Conservation (phyloP, 2,329 filamentous ascomycete genomes). For the Colletotrichum musicola region DNA sequence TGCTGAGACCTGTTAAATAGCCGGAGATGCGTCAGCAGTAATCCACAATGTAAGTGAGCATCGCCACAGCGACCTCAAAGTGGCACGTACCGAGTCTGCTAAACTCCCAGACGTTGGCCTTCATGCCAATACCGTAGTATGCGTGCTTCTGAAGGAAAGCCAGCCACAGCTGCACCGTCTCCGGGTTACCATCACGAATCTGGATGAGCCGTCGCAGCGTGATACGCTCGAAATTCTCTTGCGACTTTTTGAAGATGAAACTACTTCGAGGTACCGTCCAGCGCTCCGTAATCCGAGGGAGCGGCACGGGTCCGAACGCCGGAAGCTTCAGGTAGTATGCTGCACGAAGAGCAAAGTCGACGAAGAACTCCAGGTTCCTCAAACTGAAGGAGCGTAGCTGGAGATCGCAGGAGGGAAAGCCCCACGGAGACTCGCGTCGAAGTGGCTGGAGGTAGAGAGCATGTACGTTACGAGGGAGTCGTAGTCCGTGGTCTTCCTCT, state of each 20-base stretch:
- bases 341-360: constrained; percentile 92
- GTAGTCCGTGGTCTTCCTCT: constrained; percentile 47
- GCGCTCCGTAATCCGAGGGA: constrained; percentile 88
- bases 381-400: constrained; percentile 93
- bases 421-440: constrained; percentile 78
- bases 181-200: constrained; percentile 90
- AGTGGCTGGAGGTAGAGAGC: constrained; percentile 89
- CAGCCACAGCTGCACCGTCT: constrained; percentile 91
- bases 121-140: constrained; percentile 98
- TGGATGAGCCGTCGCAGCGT: constrained; percentile 89
- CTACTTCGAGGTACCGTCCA: constrained; percentile 93
- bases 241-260: constrained; percentile 97
- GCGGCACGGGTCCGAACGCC: constrained; percentile 85
- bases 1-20: constrained; percentile 58
- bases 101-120: constrained; percentile 96
- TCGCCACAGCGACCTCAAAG: background rate
- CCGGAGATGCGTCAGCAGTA: constrained; percentile 10
- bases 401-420: constrained; percentile 88
- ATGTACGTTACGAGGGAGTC: constrained; percentile 84
- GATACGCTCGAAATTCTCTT: constrained; percentile 97
- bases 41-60: background rate
- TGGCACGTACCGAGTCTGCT: constrained; percentile 68
- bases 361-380: constrained; percentile 92
- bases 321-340: constrained; percentile 94
- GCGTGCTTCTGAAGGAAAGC: constrained; percentile 93